Percentiles rank a stretch among this genome's conserved stretches.
These are phyloP conservation scores for Prunus padus DNA, from an alignment of 306 rosid genomes.

Conservation along the genomic window DNA sequence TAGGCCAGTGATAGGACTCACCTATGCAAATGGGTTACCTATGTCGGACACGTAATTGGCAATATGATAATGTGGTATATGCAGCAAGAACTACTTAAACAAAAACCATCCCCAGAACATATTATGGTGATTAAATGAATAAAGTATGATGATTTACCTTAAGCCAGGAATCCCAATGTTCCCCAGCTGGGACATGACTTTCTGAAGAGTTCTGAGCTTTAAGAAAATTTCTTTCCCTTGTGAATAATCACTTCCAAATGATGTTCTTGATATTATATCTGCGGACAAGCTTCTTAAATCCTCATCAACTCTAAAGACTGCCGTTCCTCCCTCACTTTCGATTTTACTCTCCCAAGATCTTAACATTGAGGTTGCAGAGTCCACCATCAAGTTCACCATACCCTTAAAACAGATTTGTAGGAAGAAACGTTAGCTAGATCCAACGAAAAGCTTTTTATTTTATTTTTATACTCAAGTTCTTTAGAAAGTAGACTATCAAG, in stretches of 20 bases:
- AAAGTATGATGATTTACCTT: slow-evolving; percentile 28
- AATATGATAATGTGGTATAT: background rate
- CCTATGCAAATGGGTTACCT: too few relatives aligned
- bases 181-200: slow-evolving; percentile 32
- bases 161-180: slow-evolving; percentile 54
- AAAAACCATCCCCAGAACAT: background rate
- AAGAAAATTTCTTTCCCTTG: slow-evolving; percentile 62
- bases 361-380: slow-evolving; percentile 44
- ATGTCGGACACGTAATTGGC: too few relatives aligned
- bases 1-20: too few relatives aligned
- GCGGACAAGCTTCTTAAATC: slow-evolving; percentile 59
- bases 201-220: slow-evolving; percentile 60
- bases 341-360: slow-evolving; percentile 55
- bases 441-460: background rate
- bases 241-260: slow-evolving; percentile 62
- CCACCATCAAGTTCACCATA: slow-evolving; percentile 62
- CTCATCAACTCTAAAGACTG: slow-evolving; percentile 47
- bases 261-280: slow-evolving; percentile 60
- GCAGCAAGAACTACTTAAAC: background rate
- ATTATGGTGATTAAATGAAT: background rate
- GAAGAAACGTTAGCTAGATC: background rate
- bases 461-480: background rate
- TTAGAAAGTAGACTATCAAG: background rate
- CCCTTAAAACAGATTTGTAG: slow-evolving; percentile 34
- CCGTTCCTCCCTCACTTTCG: slow-evolving; percentile 35